Percentiles rank a stretch among this genome's conserved stretches.
Evolutionary conservation across 805 yeast species (phyloP).

Genomic region (Komagataella populi): DNA sequence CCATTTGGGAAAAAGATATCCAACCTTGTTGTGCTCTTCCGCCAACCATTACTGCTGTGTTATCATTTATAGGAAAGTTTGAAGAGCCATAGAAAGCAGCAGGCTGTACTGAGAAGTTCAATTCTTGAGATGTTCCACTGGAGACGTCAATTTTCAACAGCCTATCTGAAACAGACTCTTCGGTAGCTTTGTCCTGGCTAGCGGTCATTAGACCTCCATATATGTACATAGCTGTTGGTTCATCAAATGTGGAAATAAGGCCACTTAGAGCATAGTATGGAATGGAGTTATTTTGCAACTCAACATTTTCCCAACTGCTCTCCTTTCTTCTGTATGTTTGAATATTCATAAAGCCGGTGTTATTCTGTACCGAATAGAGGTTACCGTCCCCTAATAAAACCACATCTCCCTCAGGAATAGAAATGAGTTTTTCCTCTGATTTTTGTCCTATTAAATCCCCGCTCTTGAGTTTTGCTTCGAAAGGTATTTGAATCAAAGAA

Average conservation of each 20-base stretch:
- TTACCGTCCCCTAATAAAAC: conserved; percentile 7
- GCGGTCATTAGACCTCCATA: conserved; percentile 32
- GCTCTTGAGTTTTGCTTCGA: conserved; percentile 10
- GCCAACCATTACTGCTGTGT: conserved; percentile 44
- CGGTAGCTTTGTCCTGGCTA: background rate
- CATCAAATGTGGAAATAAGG: conserved; percentile 25
- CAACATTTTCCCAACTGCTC: conserved; percentile 11
- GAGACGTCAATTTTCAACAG: conserved; percentile 28
- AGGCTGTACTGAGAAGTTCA: conserved; percentile 38
- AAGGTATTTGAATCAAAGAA: conserved; percentile 12
- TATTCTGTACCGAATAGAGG: conserved; percentile 8
- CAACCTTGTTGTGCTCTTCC: conserved; percentile 53
- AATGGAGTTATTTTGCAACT: conserved; percentile 5
- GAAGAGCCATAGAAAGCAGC: conserved; percentile 41
- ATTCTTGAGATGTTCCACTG: conserved; percentile 19
- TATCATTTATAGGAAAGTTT: conserved; percentile 25
- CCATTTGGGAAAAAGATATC: conserved; percentile 62
- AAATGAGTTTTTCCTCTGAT: conserved; percentile 2
- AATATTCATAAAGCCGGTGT: conserved; percentile 1
- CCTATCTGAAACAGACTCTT: conserved; percentile 21
- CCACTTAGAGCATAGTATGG: conserved; percentile 19
- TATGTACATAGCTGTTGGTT: conserved; percentile 27
- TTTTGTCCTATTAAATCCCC: conserved; percentile 7
- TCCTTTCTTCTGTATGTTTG: conserved; percentile 7
- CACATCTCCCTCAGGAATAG: conserved; percentile 10